Conservation (phyloP, 225 moss, liverwort and hornwort species). For the Physcomitrellopsis africana region DNA sequence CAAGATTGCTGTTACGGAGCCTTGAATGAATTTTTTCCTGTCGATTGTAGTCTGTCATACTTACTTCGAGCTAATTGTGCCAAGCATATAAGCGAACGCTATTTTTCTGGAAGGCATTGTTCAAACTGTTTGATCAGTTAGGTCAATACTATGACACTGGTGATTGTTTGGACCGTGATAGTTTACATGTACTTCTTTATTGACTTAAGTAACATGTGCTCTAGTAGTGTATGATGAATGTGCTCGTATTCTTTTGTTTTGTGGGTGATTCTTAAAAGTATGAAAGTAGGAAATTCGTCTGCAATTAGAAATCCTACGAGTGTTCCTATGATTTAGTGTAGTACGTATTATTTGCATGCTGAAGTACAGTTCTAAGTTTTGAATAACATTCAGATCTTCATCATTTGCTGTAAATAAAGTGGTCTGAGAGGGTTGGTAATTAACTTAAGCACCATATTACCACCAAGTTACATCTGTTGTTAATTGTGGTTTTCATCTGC, state of each 20-base stretch:
- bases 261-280: slow-evolving; percentile 1
- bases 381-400: neutral
- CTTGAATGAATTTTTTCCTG: neutral
- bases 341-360: neutral
- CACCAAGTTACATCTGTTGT: neutral
- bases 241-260: neutral
- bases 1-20: slow-evolving; percentile 6
- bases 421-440: neutral
- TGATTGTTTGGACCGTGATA: neutral
- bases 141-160: neutral
- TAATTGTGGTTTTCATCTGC: neutral
- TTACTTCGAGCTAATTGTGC: neutral
- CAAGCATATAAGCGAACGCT: neutral
- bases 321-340: too few relatives aligned
- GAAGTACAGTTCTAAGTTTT: slow-evolving; percentile 3
- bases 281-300: neutral
- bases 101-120: neutral
- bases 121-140: neutral
- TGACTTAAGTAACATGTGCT: neutral
- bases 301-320: too few relatives aligned
- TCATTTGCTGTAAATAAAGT: neutral
- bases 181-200: neutral
- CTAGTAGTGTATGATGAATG: neutral
- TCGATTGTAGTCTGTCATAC: neutral
- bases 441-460: too few relatives aligned